Percentiles rank a stretch among this genome's conserved stretches.
Evolutionary conservation across 495 filamentous ascomycete species (phyloP).

Genomic region (Penicillium soppii): DNA sequence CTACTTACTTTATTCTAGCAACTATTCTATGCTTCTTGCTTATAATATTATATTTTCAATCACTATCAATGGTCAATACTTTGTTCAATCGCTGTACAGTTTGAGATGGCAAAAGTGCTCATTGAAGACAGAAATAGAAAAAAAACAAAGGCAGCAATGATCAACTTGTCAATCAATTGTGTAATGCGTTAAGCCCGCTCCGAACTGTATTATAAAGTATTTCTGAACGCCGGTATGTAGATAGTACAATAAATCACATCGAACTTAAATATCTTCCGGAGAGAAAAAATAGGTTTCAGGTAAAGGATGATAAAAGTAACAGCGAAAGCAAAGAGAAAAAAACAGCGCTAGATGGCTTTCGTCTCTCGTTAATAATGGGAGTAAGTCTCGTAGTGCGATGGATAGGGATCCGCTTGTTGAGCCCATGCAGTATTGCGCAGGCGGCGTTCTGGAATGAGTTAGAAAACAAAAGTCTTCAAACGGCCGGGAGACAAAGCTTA

Average conservation of each 20-base stretch:
- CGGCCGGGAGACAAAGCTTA: slow-evolving; percentile 28
- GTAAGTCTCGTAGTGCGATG: slow-evolving; percentile 29
- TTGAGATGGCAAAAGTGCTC: not conserved
- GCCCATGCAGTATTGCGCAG: slow-evolving; percentile 21
- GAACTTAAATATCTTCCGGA: not conserved
- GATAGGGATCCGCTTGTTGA: slow-evolving; percentile 17
- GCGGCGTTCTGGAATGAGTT: slow-evolving; percentile 23
- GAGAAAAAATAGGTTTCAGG: not conserved
- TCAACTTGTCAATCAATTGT: slow-evolving; percentile 15
- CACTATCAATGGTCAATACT: no score
- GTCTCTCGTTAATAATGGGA: slow-evolving; percentile 30
- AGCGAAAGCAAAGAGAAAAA: not conserved
- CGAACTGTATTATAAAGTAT: slow-evolving; percentile 7
- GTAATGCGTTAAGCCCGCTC: slow-evolving; percentile 4
- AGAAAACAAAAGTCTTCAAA: not conserved
- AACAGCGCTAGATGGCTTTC: not conserved
- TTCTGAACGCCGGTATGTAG: slow-evolving; percentile 19
- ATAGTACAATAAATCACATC: slow-evolving; percentile 22
- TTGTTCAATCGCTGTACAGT: no score
- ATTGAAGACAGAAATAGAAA: not conserved
- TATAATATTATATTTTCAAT: no score
- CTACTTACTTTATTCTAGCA: no score
- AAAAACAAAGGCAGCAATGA: not conserved
- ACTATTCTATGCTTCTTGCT: no score
- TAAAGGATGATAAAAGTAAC: not conserved